Base-by-base conservation (phyloP, 2,329 filamentous ascomycete species). In the Fusarium cyanostomum region DNA sequence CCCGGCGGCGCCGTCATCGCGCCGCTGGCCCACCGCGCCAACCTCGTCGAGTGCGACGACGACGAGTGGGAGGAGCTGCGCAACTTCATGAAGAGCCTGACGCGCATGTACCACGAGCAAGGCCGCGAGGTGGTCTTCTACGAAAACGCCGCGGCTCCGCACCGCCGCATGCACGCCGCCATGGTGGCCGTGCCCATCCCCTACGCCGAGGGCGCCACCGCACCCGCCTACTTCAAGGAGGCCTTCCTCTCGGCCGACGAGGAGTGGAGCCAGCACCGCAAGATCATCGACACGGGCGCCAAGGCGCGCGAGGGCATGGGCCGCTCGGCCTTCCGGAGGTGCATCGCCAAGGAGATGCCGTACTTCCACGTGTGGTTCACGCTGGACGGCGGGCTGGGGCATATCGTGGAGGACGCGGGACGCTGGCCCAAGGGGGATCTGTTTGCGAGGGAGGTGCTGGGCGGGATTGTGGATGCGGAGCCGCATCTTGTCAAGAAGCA, bases 21-120 rank as follows among this genome's bases (percentile, higher is more conserved):
- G 4, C 95, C 95, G 7, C 87, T 95, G 18, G 87, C 93, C 68
- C 95, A 99, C 74, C 89, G 89, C 49, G 88, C 84, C 21, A 99
- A 98, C 74, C 86, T 99, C 0, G 81, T 99, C n/a, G 94, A 97
- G 76, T 99, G 95, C 76, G 94, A 98, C 76, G 94, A 99, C 72
- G 95, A 99, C 73, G 95, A 99, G 75, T 99, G 96, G 96, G 95
- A 99, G 74, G 95, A 99, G 77, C 89, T 99, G 7, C 91, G 95
- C 68, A 99, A 99, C 76, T 99, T 99, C 74, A 98, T 98, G 94
- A 99, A 99, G 80, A 91, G 88, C 56, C 83, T 99, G 16, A 97
- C 91, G 5, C 88, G 94, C 39, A 90, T 97, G 86, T 99, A 98
- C 77, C 92, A 96, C 78, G 91, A 94, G 38, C 92, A 96, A 75